A percentile compares a stretch with the other conserved stretches of the same genome.
These are phyloP conservation scores for Colletotrichum euphorbiae DNA, from an alignment of 2,329 filamentous ascomycete species.

Conservation along the genomic window DNA sequence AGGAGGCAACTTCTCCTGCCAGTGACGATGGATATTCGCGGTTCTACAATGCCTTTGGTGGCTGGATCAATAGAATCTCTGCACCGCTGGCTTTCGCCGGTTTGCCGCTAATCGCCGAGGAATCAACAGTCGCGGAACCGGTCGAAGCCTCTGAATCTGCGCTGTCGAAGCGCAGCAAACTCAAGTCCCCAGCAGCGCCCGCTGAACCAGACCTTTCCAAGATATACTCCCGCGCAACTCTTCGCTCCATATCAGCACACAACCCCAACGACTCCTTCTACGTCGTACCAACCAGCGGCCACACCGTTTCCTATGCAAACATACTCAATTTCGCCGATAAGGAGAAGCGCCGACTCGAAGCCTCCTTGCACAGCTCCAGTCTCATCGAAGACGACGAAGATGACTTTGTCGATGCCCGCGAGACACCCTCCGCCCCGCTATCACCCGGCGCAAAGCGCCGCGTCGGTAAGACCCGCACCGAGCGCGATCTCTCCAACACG, in stretches of 20 bases:
- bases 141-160: conserved; percentile 53
- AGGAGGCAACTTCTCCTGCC: conserved; percentile 44
- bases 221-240: conserved; percentile 86
- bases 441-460: conserved; percentile 56
- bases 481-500: conserved; percentile 69
- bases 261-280: conserved; percentile 85
- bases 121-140: conserved; percentile 47
- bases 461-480: conserved; percentile 54
- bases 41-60: conserved; percentile 94
- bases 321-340: conserved; percentile 81
- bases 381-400: conserved; percentile 76
- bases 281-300: conserved; percentile 90
- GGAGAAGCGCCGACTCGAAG: conserved; percentile 70
- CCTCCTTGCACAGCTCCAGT: conserved; percentile 60
- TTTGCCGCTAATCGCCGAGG: conserved; percentile 77
- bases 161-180: conserved; percentile 52
- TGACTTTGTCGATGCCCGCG: conserved; percentile 89
- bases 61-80: conserved; percentile 87
- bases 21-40: conserved; percentile 85
- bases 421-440: conserved; percentile 64
- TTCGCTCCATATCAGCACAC: conserved; percentile 78
- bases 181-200: conserved; percentile 47
- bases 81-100: conserved; percentile 94
- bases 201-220: conserved; percentile 81
- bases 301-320: conserved; percentile 92